Evolutionary conservation across 768 basidiomycete genomes (phyloP).

Genomic region (Multifurca ochricompacta): DNA sequence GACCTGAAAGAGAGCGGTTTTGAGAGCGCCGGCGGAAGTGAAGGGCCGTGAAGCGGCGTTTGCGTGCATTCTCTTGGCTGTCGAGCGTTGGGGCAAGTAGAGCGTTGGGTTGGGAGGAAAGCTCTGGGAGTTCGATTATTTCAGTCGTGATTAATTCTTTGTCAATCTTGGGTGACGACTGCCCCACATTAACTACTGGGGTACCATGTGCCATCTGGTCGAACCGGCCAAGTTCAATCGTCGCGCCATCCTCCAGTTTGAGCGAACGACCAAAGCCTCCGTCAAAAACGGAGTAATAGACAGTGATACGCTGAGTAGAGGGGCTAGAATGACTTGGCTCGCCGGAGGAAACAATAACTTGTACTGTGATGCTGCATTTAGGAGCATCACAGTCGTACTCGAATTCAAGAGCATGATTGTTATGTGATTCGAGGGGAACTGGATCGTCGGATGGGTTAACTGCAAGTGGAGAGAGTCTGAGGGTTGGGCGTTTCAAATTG

Average conservation of each 20-base stretch:
- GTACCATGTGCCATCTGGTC: constrained; percentile 31
- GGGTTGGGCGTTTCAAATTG: constrained; percentile 85
- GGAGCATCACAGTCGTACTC: constrained; percentile 89
- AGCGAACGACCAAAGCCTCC: constrained; percentile 79
- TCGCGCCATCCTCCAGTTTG: constrained; percentile 67
- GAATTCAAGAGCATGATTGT: constrained; percentile 79
- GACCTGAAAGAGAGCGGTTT: constrained; percentile 54
- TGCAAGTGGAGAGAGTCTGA: constrained; percentile 64
- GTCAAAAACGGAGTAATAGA: constrained; percentile 59
- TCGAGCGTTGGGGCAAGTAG: constrained; percentile 24
- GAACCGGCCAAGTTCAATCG: constrained; percentile 74
- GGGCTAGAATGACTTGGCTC: constrained; percentile 44
- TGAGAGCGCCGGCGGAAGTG: constrained; percentile 50
- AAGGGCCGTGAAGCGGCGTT: constrained; percentile 58
- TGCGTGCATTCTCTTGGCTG: constrained; percentile 22
- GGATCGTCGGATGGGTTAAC: constrained; percentile 32
- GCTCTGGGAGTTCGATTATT: background rate
- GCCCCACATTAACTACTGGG: background rate
- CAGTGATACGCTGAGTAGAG: constrained; percentile 38
- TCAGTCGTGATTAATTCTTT: constrained; percentile 2
- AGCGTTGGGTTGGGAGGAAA: background rate
- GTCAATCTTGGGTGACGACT: background rate
- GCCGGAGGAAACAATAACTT: constrained; percentile 57
- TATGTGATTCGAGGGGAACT: constrained; percentile 38
- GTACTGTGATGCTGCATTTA: constrained; percentile 71